Base-by-base conservation (phyloP, 768 basidiomycete species). In the Collybia mongolica region DNA sequence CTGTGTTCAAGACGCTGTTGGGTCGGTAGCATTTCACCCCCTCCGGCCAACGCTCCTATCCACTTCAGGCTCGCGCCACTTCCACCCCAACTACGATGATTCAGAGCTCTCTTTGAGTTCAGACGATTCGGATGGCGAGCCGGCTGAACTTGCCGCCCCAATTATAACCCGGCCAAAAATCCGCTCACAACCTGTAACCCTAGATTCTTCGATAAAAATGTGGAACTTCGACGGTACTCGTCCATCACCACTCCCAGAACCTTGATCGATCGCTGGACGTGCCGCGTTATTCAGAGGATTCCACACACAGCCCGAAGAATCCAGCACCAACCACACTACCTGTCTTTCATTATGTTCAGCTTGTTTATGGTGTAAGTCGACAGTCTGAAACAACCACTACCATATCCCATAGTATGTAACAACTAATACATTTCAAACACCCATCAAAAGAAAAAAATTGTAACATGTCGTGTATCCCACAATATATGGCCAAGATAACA, bases 1-100 rank as follows among this genome's bases (percentile, higher is more conserved):
- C 9, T 15, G 14, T 14, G 6, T 32, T 37, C n/a, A 36, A 93
- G 92, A 93, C 62, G 78, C 86, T 2, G 66, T 93, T 6, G 85
- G 89, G 1, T 83, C 85, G 1, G 82, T 88, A 1, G 66, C 79
- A 0, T 89, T 94, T 58, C 86, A 93, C 55, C 90, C 91, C 0
- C 65, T 77, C 22, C 69, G 72, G 8, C 70, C 90, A 0, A 44
- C 71, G 2, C 56, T 93, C 2, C 62, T 90, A 17, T 85, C 89
- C 0, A 76, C 77, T 1, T 86, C 90, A 0, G 93, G 93, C 2
- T 92, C 93, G 5, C 70, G 92, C n/a, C 82, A 88, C 63, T 89
- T 89, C 58, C 66, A 72, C 8, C 47, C 48, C 5, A 53, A 48
- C 18, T 54, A 54, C 1, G 52, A 58, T 15, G 52, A 38, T 18